Conservation (phyloP, 176 grass and related monocot genomes). For the Chloris gayana region DNA sequence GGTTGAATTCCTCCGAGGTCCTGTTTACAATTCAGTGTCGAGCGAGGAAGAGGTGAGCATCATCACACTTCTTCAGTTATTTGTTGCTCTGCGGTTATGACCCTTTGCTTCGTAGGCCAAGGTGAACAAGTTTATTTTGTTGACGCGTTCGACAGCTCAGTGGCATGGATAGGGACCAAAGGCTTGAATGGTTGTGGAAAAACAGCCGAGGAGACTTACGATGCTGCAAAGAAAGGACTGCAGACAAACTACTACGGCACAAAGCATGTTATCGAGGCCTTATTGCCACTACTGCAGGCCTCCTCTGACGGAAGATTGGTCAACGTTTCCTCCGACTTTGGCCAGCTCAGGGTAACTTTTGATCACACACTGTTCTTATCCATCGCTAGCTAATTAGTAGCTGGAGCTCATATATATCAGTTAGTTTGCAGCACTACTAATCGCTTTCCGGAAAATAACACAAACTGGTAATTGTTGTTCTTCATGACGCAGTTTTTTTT, state of each 20-base stretch:
- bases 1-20: neutral
- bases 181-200: neutral
- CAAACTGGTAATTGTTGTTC: neutral
- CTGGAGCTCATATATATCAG: neutral
- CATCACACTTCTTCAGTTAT: neutral
- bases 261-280: slow-evolving; percentile 37
- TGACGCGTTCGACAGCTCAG: neutral
- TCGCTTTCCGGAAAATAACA: neutral
- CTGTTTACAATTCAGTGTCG: neutral
- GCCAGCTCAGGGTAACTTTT: slow-evolving; percentile 24
- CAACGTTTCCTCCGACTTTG: slow-evolving; percentile 37
- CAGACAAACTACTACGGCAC: slow-evolving; percentile 60
- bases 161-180: neutral
- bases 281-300: slow-evolving; percentile 47
- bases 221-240: slow-evolving; percentile 37
- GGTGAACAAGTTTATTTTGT: too few relatives aligned
- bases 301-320: slow-evolving; percentile 51
- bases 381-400: neutral
- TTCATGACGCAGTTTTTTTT: too few relatives aligned
- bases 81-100: neutral
- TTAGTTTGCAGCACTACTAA: too few relatives aligned
- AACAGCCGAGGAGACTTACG: slow-evolving; percentile 4
- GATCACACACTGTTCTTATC: neutral
- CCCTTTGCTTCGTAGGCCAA: neutral
- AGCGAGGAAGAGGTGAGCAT: slow-evolving; percentile 15